Percentiles rank a stretch among this genome's conserved stretches.
phyloP scores from a whole-genome alignment of 139 green algal species.

The Coelastrella sp. region DNA sequence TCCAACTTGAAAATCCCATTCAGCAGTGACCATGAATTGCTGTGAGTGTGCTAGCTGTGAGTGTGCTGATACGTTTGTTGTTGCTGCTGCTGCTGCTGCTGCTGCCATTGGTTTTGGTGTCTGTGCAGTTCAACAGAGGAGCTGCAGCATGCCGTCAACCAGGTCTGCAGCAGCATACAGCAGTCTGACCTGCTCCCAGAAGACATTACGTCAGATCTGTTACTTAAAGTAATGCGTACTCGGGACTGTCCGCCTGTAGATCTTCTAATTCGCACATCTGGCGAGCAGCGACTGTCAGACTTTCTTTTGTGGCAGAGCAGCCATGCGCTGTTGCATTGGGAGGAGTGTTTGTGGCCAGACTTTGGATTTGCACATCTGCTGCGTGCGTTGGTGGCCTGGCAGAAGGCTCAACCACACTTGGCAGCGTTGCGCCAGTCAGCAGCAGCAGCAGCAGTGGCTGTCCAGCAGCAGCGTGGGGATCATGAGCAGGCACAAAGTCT shows the following conservation, averaged over 20 bases:
- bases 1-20: no score
- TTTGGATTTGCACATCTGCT: conserved; percentile 71
- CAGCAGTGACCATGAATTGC: no score
- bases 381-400: conserved; percentile 22
- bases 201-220: conserved; percentile 50
- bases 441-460: background rate
- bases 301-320: conserved; percentile 89
- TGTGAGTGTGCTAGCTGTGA: no score
- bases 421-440: background rate
- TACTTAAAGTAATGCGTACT: conserved; percentile 46
- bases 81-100: conserved; percentile 8
- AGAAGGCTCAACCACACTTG: background rate
- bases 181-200: conserved; percentile 33
- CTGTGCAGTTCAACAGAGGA: conserved; percentile 78
- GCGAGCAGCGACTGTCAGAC: conserved; percentile 91
- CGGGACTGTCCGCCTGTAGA: conserved; percentile 78
- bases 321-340: conserved; percentile 82
- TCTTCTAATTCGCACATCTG: conserved; percentile 90
- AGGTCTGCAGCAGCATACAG: conserved; percentile 44
- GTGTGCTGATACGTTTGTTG: background rate
- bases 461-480: background rate
- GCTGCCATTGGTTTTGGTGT: background rate
- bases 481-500: background rate
- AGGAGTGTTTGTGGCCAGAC: conserved; percentile 87
- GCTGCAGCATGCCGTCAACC: conserved; percentile 60